Conservation (phyloP, 208 protist genomes). For the Lotmaria passim region DNA sequence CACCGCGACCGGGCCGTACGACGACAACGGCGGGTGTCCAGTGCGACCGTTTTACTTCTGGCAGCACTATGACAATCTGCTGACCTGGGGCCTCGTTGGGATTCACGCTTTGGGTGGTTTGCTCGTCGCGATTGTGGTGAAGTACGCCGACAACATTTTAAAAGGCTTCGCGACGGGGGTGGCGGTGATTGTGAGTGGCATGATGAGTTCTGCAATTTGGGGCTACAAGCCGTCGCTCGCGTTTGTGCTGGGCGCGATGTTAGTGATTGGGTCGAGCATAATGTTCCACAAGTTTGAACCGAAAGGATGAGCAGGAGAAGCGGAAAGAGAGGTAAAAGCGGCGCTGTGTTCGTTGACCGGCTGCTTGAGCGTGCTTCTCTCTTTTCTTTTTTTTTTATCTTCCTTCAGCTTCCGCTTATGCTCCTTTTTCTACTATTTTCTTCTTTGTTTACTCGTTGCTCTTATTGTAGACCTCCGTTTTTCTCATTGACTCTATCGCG, state of each 20-base stretch:
- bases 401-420: neutral
- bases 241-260: slow-evolving; percentile 53
- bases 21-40: slow-evolving; percentile 8
- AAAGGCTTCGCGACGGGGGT: slow-evolving; percentile 88
- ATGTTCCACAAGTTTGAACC: slow-evolving; percentile 75
- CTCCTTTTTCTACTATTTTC: no score
- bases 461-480: neutral
- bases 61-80: slow-evolving; percentile 54
- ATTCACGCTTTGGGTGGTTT: slow-evolving; percentile 83
- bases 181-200: slow-evolving; percentile 74
- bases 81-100: slow-evolving; percentile 68
- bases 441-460: neutral
- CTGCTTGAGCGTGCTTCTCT: slow-evolving; percentile 2
- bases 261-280: slow-evolving; percentile 63
- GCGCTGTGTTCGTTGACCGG: neutral
- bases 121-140: slow-evolving; percentile 78
- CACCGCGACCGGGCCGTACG: neutral
- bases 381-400: neutral
- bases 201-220: slow-evolving; percentile 65
- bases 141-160: slow-evolving; percentile 89
- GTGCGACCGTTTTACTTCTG: slow-evolving; percentile 67
- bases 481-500: no score
- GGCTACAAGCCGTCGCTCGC: slow-evolving; percentile 38
- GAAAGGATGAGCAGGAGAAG: slow-evolving; percentile 18
- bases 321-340: no score